Evolutionary conservation across 352 stramenopile genomes (phyloP).

Genomic region (Phytophthora pluvialis): DNA sequence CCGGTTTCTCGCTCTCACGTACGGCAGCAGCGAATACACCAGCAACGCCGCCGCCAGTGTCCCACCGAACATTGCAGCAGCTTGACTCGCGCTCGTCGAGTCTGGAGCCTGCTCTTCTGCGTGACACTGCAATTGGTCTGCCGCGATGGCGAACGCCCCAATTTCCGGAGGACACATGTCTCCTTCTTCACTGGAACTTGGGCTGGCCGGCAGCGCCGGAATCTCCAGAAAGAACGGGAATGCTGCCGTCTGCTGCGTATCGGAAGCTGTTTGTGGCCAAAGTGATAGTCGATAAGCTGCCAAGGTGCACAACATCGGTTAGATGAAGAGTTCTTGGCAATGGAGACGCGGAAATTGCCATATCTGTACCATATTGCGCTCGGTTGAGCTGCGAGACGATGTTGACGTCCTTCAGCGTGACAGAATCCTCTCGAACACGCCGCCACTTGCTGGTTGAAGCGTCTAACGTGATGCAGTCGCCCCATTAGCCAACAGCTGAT

Average conservation of each 20-base stretch:
- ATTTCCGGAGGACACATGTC: constrained; percentile 33
- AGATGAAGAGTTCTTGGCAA: neutral
- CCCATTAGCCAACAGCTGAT: neutral
- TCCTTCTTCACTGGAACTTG: constrained; percentile 14
- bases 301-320: neutral
- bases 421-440: constrained; percentile 17
- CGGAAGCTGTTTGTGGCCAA: constrained; percentile 5
- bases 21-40: constrained; percentile 36
- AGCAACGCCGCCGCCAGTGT: constrained; percentile 36
- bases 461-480: constrained; percentile 11
- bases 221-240: constrained; percentile 32
- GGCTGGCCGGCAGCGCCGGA: constrained; percentile 5
- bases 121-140: constrained; percentile 24
- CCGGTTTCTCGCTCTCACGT: constrained; percentile 21
- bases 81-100: constrained; percentile 24
- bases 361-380: constrained; percentile 22
- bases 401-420: constrained; percentile 23
- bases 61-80: constrained; percentile 32
- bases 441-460: constrained; percentile 21
- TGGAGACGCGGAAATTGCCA: neutral
- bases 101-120: constrained; percentile 3
- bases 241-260: constrained; percentile 9
- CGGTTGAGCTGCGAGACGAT: constrained; percentile 31
- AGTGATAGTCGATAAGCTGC: constrained; percentile 33
- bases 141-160: constrained; percentile 24